These are phyloP conservation scores for Ziziphus jujuba DNA, from an alignment of 306 rosid genomes.

Conservation along the genomic window DNA sequence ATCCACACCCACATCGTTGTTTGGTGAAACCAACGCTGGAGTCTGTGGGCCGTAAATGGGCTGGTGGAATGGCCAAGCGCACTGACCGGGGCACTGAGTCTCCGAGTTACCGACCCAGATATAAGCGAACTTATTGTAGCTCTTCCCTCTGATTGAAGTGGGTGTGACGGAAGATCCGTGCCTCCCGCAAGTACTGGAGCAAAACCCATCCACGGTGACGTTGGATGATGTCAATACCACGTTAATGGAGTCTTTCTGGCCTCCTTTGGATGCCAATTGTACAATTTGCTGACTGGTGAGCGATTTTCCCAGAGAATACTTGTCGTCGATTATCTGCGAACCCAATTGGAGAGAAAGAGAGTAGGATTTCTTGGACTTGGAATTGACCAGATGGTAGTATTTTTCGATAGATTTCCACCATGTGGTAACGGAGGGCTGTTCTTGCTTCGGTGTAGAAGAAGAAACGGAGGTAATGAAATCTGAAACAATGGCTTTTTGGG, in stretches of 20 bases:
- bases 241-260: constrained; percentile 43
- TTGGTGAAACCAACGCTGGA: constrained; percentile 55
- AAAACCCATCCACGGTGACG: constrained; percentile 38
- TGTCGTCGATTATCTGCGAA: constrained; percentile 40
- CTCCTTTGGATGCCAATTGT: constrained; percentile 44
- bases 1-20: constrained; percentile 66
- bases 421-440: constrained; percentile 45
- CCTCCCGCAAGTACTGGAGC: constrained; percentile 36
- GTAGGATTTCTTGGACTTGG: constrained; percentile 23
- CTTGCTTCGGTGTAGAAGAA: background rate
- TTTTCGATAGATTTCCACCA: constrained; percentile 72
- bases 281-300: constrained; percentile 42
- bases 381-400: constrained; percentile 29
- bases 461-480: constrained; percentile 67
- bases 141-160: constrained; percentile 17
- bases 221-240: constrained; percentile 48
- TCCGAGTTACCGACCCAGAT: constrained; percentile 77
- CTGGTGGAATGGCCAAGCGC: constrained; percentile 87
- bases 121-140: constrained; percentile 48
- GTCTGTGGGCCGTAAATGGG: constrained; percentile 74
- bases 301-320: constrained; percentile 47
- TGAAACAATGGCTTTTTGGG: constrained; percentile 66
- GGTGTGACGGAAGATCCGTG: constrained; percentile 38
- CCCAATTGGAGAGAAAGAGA: constrained; percentile 35
- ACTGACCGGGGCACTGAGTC: constrained; percentile 72